Evolutionary conservation across 768 basidiomycete species (phyloP).

Genomic region (Artomyces pyxidatus): DNA sequence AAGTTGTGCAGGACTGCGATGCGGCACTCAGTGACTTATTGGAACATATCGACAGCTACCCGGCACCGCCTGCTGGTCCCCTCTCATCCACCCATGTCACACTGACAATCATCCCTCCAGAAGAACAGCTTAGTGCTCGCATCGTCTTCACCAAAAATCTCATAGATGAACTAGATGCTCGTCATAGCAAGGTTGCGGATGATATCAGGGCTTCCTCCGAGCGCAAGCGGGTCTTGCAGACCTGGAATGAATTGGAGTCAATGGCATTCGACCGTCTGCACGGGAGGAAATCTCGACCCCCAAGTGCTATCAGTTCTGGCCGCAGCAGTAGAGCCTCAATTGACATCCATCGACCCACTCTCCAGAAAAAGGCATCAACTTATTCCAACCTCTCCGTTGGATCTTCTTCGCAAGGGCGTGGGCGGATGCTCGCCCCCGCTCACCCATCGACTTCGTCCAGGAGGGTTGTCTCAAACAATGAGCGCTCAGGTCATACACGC

Average conservation of each 20-base stretch:
- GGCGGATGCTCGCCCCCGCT: conserved; percentile 33
- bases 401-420: conserved; percentile 19
- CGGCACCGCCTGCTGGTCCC: conserved; percentile 44
- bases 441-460: conserved; percentile 39
- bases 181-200: conserved; percentile 35
- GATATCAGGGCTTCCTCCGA: conserved; percentile 59
- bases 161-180: conserved; percentile 39
- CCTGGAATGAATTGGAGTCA: conserved; percentile 73
- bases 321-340: conserved; percentile 47
- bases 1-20: conserved; percentile 51
- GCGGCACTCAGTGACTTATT: conserved; percentile 75
- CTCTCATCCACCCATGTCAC: conserved; percentile 44
- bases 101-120: conserved; percentile 38
- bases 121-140: conserved; percentile 59
- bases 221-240: conserved; percentile 60
- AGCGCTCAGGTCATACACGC: conserved; percentile 30
- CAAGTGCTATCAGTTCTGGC: conserved; percentile 59
- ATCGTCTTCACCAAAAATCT: conserved; percentile 52
- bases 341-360: conserved; percentile 14
- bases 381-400: conserved; percentile 34
- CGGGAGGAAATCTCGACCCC: conserved; percentile 55
- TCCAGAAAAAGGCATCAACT: conserved; percentile 24
- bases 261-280: conserved; percentile 66
- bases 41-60: conserved; percentile 82
- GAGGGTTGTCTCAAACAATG: conserved; percentile 41